Evolutionary conservation across 2,329 filamentous ascomycete genomes (phyloP).

Genomic region (Fusarium sp.): DNA sequence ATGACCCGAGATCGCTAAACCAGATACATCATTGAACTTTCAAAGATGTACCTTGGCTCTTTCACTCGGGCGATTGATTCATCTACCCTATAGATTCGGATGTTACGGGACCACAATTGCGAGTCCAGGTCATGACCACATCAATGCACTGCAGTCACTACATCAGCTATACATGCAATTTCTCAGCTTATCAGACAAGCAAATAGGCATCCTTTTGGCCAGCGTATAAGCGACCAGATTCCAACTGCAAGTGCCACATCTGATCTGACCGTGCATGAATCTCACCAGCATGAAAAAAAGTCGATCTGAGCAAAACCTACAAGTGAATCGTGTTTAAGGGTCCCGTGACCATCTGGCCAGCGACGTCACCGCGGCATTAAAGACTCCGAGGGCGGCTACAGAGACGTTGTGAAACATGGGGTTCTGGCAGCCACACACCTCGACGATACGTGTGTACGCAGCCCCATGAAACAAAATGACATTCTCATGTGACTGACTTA

Average conservation of each 20-base stretch:
- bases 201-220: not conserved
- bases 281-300: not conserved
- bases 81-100: constrained; percentile 24
- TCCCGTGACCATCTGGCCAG: constrained; percentile 34
- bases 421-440: constrained; percentile 35
- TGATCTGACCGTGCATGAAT: constrained; percentile 21
- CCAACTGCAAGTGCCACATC: not conserved
- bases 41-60: not conserved
- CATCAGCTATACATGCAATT: not conserved
- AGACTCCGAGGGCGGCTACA: constrained; percentile 36
- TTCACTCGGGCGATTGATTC: not conserved
- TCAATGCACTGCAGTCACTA: not conserved
- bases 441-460: not conserved
- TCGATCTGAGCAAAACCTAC: constrained; percentile 18
- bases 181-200: not conserved
- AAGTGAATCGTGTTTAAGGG: constrained; percentile 19
- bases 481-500: constrained; percentile 44
- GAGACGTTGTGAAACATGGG: constrained; percentile 44
- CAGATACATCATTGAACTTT: not conserved
- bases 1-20: not conserved
- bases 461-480: constrained; percentile 26
- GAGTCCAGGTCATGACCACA: not conserved
- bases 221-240: not conserved
- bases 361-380: constrained; percentile 42
- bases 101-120: constrained; percentile 9